These are phyloP conservation scores for Pythium guiyangense DNA, from an alignment of 352 stramenopile genomes.

Conservation along the genomic window DNA sequence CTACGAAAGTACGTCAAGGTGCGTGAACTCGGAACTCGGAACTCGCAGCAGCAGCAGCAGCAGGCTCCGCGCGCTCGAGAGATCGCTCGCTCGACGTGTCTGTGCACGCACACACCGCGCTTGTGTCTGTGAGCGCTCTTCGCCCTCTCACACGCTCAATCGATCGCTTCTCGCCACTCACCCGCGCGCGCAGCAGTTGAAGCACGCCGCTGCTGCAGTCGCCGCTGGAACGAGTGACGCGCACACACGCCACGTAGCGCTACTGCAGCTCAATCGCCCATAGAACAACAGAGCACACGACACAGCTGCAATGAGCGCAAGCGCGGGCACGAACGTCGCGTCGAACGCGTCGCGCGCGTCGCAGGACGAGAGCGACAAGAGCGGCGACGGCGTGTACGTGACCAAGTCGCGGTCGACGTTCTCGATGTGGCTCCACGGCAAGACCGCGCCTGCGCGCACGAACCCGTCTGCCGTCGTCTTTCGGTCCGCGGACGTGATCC, in stretches of 20 bases:
- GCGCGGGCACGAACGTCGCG: neutral
- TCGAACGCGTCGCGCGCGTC: no score
- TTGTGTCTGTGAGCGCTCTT: no score
- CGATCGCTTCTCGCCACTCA: neutral
- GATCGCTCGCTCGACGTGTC: no score
- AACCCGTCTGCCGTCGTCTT: constrained; percentile 56
- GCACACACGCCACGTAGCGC: no score
- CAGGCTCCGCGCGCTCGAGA: neutral
- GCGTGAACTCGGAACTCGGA: neutral
- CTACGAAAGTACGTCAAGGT: neutral
- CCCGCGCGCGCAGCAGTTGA: neutral
- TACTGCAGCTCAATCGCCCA: no score
- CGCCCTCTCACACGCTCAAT: neutral
- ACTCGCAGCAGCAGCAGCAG: constrained; percentile 1
- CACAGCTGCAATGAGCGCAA: constrained; percentile 3
- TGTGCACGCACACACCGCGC: no score
- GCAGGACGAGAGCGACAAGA: no score
- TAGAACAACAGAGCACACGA: no score
- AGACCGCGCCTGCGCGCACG: constrained; percentile 43
- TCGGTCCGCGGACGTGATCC: constrained; percentile 78
- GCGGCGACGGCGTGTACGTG: constrained; percentile 80
- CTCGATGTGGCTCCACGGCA: constrained; percentile 83
- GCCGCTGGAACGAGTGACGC: neutral
- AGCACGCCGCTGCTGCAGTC: neutral
- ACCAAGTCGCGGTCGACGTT: constrained; percentile 84